Evolutionary conservation across 768 basidiomycete genomes (phyloP).

Genomic region (Mycena maculata): DNA sequence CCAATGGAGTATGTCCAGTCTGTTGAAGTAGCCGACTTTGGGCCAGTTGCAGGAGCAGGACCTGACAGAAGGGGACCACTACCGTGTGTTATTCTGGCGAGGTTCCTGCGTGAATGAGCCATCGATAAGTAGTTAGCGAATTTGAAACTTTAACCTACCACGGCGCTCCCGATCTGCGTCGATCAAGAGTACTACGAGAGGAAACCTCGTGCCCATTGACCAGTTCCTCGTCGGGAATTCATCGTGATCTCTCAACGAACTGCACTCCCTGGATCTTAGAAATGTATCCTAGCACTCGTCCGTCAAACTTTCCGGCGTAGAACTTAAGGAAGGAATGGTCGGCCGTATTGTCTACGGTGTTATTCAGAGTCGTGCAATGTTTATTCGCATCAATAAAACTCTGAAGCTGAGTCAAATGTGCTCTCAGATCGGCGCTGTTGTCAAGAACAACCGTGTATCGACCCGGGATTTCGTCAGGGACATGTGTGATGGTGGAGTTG

Average conservation of each 20-base stretch:
- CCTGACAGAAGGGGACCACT: too few relatives aligned
- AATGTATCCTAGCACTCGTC: background rate
- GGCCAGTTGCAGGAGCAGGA: too few relatives aligned
- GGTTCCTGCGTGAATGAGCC: too few relatives aligned
- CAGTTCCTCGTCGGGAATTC: background rate
- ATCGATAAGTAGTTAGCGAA: too few relatives aligned
- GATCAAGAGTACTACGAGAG: too few relatives aligned
- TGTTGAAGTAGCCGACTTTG: too few relatives aligned
- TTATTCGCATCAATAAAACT: background rate
- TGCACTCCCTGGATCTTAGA: background rate
- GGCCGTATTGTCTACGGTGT: background rate
- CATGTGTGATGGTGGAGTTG: background rate
- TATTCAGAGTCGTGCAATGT: background rate
- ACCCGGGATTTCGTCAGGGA: background rate
- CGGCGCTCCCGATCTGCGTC: too few relatives aligned
- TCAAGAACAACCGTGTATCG: background rate
- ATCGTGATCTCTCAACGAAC: background rate
- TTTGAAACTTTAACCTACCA: too few relatives aligned
- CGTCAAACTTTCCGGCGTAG: background rate
- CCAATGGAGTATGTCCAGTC: too few relatives aligned
- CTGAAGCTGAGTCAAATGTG: conserved; percentile 1
- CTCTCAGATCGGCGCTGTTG: background rate
- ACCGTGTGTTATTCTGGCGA: too few relatives aligned
- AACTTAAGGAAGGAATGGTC: background rate
- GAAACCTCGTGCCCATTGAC: background rate